Evolutionary conservation across 495 filamentous ascomycete genomes (phyloP), one percentile per base, ranked within the genome.

Genomic region (Neurospora tetrasperma): DNA sequence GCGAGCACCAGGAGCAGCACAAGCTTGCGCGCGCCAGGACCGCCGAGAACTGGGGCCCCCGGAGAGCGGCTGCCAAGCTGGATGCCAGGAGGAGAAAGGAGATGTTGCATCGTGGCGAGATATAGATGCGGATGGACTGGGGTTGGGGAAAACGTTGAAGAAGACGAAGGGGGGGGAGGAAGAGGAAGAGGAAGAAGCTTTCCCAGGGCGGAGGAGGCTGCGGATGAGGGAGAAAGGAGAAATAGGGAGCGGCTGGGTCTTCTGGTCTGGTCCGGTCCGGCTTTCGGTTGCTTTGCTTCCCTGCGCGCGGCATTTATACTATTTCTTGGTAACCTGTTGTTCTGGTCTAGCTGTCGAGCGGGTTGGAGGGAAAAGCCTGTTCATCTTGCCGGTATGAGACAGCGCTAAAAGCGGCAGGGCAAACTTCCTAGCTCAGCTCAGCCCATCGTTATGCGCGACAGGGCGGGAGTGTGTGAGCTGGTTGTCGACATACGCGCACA

Each of bases 11-110:
- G 66, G 73, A 79, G 20, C 80, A 81, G 74, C 77, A 82, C 71
- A 72, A 80, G 76, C 77, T 75, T 54, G 77, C 79, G 71, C 75
- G 82, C 72, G 90, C 91, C 76, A 86, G 84, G 18, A 84, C 90
- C 35, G 89, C 89, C 83, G 89, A 85, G 70, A 86, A 86, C 78
- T 97, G 93, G 93, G 93, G 94, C 43, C 83, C 87, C 16, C 88
- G 88, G 79, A 86, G 89, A 79, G 86, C 86, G 73, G 86, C 85
- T 80, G 94, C 94, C 46, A 86, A 90, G 73, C 91, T 92, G 81
- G 94, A 96, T 79, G 82, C 90, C 77, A 78, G 84, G 79, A 87
- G 89, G 83, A 88, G 94, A 78, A 87, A 84, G 81, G 88, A 88
- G 72, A 78, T 89, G 78, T 81, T 89, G 79, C 82, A 85, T 6